Evolutionary conservation across 305 asterid genomes (phyloP), one percentile per base, ranked within the genome.

Genomic region (Ajuga reptans): DNA sequence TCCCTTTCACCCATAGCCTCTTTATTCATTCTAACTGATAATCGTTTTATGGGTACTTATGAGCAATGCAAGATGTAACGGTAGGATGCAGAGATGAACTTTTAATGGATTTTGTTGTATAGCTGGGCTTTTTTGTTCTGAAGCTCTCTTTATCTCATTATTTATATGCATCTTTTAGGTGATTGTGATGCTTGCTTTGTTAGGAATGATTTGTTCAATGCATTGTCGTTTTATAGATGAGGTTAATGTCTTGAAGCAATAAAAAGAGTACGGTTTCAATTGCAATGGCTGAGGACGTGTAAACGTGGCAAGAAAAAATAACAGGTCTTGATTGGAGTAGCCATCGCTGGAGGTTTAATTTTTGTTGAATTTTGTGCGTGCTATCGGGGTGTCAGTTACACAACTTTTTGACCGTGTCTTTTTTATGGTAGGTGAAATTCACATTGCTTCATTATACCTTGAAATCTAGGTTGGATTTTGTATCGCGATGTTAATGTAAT

Each of bases 1-100:
- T 37, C 46, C 50, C 3, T 55, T 41, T 10, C 61, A 2, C 65
- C 64, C 57, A 1, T 27, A 11, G 60, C 45, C 24, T 72, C 11
- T 46, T 50, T 51, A 6, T 5, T 56, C 41, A n/a, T 7, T 33
- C 59, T 41, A 58, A 33, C 27, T 21, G 27, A 21, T 21, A 21
- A 21, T 21, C 27, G 27, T 21, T 21, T 4, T 31, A 31, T 14
- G 3, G 33, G 41, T 58, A 45, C 53, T 43, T 63, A 71, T 49
- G 69, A 18, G 50, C 51, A 65, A 72, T 66, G 15, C 68, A 21
- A 64, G 63, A 31, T 70, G 49, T 58, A 34, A 18, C 39, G 65
- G 59, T 45, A 58, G 69, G 63, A 54, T 55, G 55, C 43, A 58
- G 57, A 14, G 51, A 61, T 56, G 72, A 66, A 24, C 15, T 53